Conservation (phyloP, 176 grass and related monocot species). For the Oryza glumipatula region DNA sequence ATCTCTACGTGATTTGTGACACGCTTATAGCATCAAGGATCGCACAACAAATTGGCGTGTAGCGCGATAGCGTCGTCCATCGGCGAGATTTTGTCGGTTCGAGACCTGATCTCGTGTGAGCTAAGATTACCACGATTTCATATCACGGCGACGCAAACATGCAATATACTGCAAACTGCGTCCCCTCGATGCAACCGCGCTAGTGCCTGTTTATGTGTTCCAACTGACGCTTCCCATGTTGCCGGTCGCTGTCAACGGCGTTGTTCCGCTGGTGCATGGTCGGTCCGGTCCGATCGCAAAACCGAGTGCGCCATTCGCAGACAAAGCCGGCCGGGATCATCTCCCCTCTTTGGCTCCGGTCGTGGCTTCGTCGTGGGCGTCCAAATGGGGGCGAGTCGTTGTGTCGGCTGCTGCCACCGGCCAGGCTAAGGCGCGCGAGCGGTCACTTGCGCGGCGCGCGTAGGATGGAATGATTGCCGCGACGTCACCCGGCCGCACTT, state of each 20-base stretch:
- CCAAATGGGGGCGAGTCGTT: neutral
- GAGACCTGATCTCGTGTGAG: neutral
- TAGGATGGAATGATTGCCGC: neutral
- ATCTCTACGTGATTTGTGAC: neutral
- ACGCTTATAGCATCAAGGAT: neutral
- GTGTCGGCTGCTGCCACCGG: neutral
- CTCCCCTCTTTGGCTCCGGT: neutral
- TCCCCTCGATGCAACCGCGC: neutral
- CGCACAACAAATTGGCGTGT: neutral
- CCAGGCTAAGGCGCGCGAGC: neutral
- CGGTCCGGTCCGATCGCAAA: neutral
- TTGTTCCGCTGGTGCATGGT: neutral
- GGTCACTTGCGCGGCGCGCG: neutral
- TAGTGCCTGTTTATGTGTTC: neutral
- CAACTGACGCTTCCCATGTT: neutral
- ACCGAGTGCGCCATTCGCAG: neutral
- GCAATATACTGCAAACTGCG: neutral
- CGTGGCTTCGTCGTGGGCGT: neutral
- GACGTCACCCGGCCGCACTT: neutral
- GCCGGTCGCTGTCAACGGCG: neutral
- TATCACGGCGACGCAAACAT: neutral
- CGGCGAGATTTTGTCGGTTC: neutral
- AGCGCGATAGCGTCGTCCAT: neutral
- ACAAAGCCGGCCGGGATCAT: neutral
- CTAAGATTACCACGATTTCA: neutral